Base-by-base conservation (phyloP, 2,329 filamentous ascomycete genomes). In the Hymenoscyphus fructigenus region DNA sequence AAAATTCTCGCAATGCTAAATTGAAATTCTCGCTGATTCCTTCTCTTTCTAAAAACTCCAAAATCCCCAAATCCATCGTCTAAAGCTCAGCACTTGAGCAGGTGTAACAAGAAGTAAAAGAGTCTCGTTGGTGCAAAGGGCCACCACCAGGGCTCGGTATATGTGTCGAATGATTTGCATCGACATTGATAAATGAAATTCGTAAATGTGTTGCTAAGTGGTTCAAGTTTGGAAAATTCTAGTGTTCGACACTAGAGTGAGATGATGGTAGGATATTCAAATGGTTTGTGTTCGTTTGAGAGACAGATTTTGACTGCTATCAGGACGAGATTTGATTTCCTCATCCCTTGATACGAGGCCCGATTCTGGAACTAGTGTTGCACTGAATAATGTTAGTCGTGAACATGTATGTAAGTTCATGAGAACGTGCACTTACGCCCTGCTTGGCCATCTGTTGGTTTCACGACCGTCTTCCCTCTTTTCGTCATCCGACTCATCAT, bases 31-130 rank as follows among this genome's bases (percentile, higher is more conserved):
- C 29, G 4, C 28, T 38, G n/a, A 60, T 57, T 44, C 47, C 57
- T 28, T 28, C 29, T 64, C 56, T 34, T 59, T 38, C 7, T 20
- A 34, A 23, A 23, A 32, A 38, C 10, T 55, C 15, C 15, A 38
- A 53, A 55, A 36, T 55, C 26, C 44, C 41, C 29, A 61, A 20
- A 34, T 53, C 38, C 29, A 34, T n/a, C 60, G n/a, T 62, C 29
- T 17, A 44, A 60, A 57, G 58, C 58, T 63, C 61, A 61, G 59
- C 61, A 63, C 61, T 63, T 63, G 61, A 66, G 64, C 64, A 50
- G 1, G 20, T 4, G 20, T 23, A 12, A 14, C 4, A 26, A 53
- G 20, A 53, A 53, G 7, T 14, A 14, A 14, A 53, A 28, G 20
- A 26, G n/a, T 53, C 20, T 26, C 20, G n/a, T 5, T 26, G 47